Conservation (phyloP, 2,329 filamentous ascomycete genomes). For the Coniochaeta sp. region DNA sequence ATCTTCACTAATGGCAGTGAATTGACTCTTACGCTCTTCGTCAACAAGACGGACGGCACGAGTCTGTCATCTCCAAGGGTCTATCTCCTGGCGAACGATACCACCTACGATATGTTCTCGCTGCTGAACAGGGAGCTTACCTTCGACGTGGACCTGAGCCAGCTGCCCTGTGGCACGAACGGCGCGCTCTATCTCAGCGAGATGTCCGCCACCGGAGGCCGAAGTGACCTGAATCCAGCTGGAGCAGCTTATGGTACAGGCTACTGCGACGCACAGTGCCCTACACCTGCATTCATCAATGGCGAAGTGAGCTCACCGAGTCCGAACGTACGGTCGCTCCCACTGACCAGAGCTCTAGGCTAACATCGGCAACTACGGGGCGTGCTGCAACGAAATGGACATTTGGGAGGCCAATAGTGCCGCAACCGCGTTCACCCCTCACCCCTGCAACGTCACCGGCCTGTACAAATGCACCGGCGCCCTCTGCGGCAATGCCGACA, state of each 20-base stretch:
- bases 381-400: slow-evolving; percentile 49
- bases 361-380: slow-evolving; percentile 34
- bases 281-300: slow-evolving; percentile 36
- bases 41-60: slow-evolving; percentile 19
- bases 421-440: slow-evolving; percentile 37
- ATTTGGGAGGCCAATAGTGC: slow-evolving; percentile 46
- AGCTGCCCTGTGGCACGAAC: slow-evolving; percentile 54
- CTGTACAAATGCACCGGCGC: slow-evolving; percentile 35
- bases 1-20: slow-evolving; percentile 18
- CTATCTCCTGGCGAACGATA: slow-evolving; percentile 35
- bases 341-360: too few species aligned
- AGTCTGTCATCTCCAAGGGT: slow-evolving; percentile 5
- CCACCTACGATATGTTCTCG: slow-evolving; percentile 48
- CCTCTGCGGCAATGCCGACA: slow-evolving; percentile 33
- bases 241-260: slow-evolving; percentile 49
- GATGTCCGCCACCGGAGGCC: slow-evolving; percentile 52
- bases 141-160: slow-evolving; percentile 56
- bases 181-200: slow-evolving; percentile 52
- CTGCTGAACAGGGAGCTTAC: slow-evolving; percentile 52
- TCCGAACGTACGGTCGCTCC: too few species aligned
- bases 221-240: slow-evolving; percentile 39
- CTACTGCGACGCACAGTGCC: slow-evolving; percentile 48
- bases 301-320: background rate
- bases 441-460: slow-evolving; percentile 36
- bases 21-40: slow-evolving; percentile 30